phyloP scores from a whole-genome alignment of 345 rosid genomes.

The Rhodamnia argentea region DNA sequence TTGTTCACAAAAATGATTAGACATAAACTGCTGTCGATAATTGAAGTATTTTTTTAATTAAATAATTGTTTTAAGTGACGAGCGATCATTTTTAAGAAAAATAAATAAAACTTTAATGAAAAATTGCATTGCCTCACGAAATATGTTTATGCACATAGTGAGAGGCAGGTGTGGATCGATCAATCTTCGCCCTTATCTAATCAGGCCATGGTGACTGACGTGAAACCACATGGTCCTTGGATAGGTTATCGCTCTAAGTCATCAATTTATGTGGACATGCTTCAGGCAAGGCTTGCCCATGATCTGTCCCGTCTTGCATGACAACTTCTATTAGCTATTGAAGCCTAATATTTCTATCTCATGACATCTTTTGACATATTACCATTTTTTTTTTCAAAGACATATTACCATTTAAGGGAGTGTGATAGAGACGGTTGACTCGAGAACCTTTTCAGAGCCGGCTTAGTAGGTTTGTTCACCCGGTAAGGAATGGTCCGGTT shows the following conservation, averaged over 20 bases:
- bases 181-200: neutral
- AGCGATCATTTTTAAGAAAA: neutral
- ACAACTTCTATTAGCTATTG: neutral
- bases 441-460: neutral
- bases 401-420: neutral
- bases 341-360: neutral
- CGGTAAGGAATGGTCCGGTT: neutral
- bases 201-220: neutral
- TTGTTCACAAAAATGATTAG: accelerated
- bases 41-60: neutral
- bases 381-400: no score
- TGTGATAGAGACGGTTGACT: neutral
- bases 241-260: neutral
- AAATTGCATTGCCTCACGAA: neutral
- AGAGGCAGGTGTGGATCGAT: neutral
- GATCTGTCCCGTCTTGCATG: neutral
- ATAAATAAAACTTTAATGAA: neutral
- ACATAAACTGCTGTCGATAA: neutral
- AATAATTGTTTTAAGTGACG: neutral
- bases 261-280: neutral
- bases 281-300: neutral
- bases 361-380: neutral
- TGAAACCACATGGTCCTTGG: neutral
- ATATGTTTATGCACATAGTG: neutral
- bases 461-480: neutral